Base-by-base conservation (phyloP, 192 early-diverging fungal genomes). In the Coemansia sp. region DNA sequence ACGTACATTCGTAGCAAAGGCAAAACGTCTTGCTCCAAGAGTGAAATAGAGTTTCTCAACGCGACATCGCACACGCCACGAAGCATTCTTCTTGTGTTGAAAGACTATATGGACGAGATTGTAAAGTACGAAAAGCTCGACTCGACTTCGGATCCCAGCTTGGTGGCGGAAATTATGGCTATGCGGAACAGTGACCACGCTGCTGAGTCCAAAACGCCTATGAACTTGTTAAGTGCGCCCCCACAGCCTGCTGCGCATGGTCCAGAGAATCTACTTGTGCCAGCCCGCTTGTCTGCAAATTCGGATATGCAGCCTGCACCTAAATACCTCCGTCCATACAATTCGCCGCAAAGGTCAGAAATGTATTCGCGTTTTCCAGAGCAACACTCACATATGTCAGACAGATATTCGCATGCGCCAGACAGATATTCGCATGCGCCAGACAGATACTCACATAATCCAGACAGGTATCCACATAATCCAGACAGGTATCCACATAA, bases 61-160 rank as follows among this genome's bases (percentile, higher is more conserved):
- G 23, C 47, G 1, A 14, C 6, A 1, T 16, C 5, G 21, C 49
- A 35, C 3, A 16, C 19, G 6, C 29, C 45, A 1, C 35, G 50
- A 26, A 7, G 41, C 9, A 37, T 67, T 7, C 16, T 64, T 38
- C 5, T 11, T 11, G 14, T 62, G 19, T 26, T 73, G 16, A 73
- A 59, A 29, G 50, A 29, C 17, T 67, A 67, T n/a, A 26, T 73
- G 48, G 21, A 47, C 25, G 50, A 67, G 12, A 72, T 72, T 22
- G 35, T 26, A 19, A 43, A 58, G 22, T 52, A 50, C 12, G 68
- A 70, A 38, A 21, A 49, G 2, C 6, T 58, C 6, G 64, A 59
- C 23, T 51, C 50, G 11, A 22, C 19, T 12, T n/a, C 39, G 1
- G 16, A 37, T 17, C 14, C 19, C 21, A 9, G 14, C 2, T 1